Conservation (phyloP, 2,329 filamentous ascomycete genomes). For the Beauveria brongniartii region DNA sequence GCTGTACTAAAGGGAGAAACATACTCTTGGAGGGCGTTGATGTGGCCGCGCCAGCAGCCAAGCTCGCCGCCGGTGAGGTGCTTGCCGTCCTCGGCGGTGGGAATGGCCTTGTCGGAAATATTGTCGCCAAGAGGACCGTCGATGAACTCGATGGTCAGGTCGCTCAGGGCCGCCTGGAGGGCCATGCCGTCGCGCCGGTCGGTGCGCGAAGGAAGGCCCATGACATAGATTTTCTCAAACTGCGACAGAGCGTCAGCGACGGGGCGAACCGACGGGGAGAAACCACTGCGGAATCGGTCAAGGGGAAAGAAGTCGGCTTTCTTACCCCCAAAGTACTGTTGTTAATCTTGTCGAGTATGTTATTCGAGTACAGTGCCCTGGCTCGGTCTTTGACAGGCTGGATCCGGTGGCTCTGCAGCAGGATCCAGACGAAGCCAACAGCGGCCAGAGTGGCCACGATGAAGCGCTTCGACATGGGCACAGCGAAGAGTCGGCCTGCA, state of each 20-base stretch:
- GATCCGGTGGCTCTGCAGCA: constrained; percentile 8
- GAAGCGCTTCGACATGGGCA: constrained; percentile 6
- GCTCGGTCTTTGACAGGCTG: background rate
- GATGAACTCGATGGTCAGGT: constrained; percentile 35
- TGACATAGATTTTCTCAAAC: constrained; percentile 29
- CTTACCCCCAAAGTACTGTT: constrained; percentile 10
- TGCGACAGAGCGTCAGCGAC: background rate
- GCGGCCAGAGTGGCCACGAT: background rate
- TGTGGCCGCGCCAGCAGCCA: constrained; percentile 29
- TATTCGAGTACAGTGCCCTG: background rate
- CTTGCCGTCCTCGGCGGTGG: constrained; percentile 5
- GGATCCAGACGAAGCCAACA: constrained; percentile 3
- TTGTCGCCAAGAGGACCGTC: constrained; percentile 33
- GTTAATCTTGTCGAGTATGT: constrained; percentile 7
- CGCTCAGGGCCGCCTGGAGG: constrained; percentile 36
- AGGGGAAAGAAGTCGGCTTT: background rate
- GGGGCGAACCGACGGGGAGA: too few relatives aligned
- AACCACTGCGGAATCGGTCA: too few relatives aligned
- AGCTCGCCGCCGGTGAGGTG: constrained; percentile 8
- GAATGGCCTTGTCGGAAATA: constrained; percentile 29
- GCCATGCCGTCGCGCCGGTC: constrained; percentile 42
- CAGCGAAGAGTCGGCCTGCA: background rate
- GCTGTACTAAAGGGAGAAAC: background rate
- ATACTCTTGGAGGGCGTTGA: constrained; percentile 26
- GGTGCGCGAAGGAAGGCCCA: constrained; percentile 40